Conservation (phyloP, 805 yeast species). For the Pichia ethanolica region DNA sequence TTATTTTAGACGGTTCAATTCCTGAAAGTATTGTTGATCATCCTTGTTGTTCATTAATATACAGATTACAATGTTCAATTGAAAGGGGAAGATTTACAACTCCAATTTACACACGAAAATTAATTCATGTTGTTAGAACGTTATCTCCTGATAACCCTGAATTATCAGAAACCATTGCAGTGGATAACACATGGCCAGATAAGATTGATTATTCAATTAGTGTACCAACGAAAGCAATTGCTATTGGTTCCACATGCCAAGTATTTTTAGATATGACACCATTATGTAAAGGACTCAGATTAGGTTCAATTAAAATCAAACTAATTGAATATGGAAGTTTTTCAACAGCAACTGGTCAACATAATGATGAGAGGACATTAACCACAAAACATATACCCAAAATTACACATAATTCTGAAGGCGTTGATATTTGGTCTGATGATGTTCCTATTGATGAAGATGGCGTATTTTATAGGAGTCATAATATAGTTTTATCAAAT, state of each 20-base stretch:
- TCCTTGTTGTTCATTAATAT: conserved; percentile 67
- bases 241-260: conserved; percentile 76
- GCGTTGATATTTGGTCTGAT: conserved; percentile 34
- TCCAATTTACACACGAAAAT: conserved; percentile 59
- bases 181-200: conserved; percentile 91
- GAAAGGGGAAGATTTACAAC: conserved; percentile 76
- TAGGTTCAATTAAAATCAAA: conserved; percentile 66
- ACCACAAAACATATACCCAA: conserved; percentile 39
- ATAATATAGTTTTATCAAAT: conserved; percentile 27
- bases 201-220: conserved; percentile 87
- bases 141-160: conserved; percentile 83
- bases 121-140: conserved; percentile 76
- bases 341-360: conserved; percentile 52
- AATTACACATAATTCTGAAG: conserved; percentile 31
- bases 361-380: conserved; percentile 56
- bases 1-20: conserved; percentile 74
- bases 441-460: conserved; percentile 30
- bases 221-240: conserved; percentile 81
- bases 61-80: conserved; percentile 68
- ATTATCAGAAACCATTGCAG: conserved; percentile 83
- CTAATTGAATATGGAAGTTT: conserved; percentile 58
- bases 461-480: conserved; percentile 30
- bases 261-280: conserved; percentile 71
- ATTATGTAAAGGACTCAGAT: conserved; percentile 64
- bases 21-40: conserved; percentile 89